Evolutionary conservation across 1,284 basidiomycete species (phyloP).

Genomic region (Chalciporus piperatoides): DNA sequence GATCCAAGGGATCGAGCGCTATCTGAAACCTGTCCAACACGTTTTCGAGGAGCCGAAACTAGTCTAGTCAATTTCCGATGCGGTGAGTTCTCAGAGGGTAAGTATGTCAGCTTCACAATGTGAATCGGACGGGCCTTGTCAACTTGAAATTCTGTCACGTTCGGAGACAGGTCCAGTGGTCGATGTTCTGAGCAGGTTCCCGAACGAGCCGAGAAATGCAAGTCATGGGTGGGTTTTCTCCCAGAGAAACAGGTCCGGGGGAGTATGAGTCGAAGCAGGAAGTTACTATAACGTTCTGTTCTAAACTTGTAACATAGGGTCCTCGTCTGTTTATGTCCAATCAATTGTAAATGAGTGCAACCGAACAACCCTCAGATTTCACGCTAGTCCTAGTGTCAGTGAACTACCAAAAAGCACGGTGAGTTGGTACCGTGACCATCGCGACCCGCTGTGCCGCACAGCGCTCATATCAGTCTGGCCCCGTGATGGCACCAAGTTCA

Average conservation of each 20-base stretch:
- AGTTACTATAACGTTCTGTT: constrained; percentile 2
- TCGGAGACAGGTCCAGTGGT: not conserved
- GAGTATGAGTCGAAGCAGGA: constrained; percentile 5
- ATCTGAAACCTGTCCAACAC: constrained; percentile 21
- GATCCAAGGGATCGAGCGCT: constrained; percentile 14
- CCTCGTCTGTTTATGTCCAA: not conserved
- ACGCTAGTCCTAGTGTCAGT: too few species aligned
- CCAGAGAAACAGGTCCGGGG: constrained; percentile 10
- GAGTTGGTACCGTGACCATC: too few species aligned
- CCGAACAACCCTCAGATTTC: too few species aligned
- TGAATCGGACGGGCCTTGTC: not conserved
- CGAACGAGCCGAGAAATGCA: not conserved
- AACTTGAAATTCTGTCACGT: too few species aligned
- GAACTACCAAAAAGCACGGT: too few species aligned
- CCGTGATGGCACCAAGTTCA: too few species aligned
- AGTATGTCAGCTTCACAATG: too few species aligned
- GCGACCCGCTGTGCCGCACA: too few species aligned
- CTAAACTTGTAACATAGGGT: constrained; percentile 20
- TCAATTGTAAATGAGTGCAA: too few species aligned
- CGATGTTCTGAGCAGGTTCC: not conserved
- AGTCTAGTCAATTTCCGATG: constrained; percentile 18
- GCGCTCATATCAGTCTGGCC: too few species aligned
- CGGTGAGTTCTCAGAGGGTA: not conserved
- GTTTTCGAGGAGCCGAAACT: constrained; percentile 29
- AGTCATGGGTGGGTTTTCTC: constrained; percentile 14